A percentile compares a stretch with the other conserved stretches of the same genome.
Conservation (phyloP, 345 rosid genomes). For the Populus pruinosa region DNA sequence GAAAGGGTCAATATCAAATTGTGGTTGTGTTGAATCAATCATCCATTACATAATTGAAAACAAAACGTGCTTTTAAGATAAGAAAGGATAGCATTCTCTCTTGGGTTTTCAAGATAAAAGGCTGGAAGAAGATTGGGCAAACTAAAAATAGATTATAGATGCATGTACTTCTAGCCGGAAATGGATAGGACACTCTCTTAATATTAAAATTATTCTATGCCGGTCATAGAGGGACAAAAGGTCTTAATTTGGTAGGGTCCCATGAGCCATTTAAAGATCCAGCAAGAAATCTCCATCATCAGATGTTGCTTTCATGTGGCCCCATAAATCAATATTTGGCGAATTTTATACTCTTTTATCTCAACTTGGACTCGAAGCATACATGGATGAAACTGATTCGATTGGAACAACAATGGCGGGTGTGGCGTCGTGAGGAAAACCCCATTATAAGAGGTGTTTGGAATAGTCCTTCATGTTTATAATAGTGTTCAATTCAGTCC, state of each 20-base stretch:
- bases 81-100: neutral
- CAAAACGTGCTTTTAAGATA: conserved; percentile 6
- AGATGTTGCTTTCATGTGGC: conserved; percentile 18
- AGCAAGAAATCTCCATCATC: conserved; percentile 12
- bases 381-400: conserved; percentile 10
- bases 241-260: conserved; percentile 19
- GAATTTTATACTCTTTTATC: neutral
- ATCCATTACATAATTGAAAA: neutral
- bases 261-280: neutral
- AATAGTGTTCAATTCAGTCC: no score
- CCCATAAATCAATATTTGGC: conserved; percentile 3
- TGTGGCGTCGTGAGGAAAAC: neutral
- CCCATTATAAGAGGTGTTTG: no score
- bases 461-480: no score
- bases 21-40: neutral
- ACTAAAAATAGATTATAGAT: neutral
- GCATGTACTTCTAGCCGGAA: conserved; percentile 5
- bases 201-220: conserved; percentile 6
- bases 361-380: neutral
- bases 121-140: neutral
- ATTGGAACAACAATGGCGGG: neutral
- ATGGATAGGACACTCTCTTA: neutral
- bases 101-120: neutral
- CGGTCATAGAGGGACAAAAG: conserved; percentile 30
- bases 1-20: conserved; percentile 1